Conservation (phyloP, 495 filamentous ascomycete species). For the Hypoxylon intermedium region DNA sequence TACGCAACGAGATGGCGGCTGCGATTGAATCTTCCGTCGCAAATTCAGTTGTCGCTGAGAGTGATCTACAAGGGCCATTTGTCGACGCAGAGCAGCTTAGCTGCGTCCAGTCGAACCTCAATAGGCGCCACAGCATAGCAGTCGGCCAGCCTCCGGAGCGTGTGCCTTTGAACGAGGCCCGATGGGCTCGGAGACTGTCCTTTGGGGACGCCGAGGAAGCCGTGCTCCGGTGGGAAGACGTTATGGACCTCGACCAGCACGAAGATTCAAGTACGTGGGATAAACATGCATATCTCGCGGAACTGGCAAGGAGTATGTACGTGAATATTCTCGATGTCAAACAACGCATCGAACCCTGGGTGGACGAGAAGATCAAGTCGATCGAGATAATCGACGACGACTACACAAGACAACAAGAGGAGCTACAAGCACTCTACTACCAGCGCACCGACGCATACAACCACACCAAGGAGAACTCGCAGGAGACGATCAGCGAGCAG, state of each 20-base stretch:
- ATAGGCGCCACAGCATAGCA: constrained; percentile 58
- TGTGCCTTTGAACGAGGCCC: constrained; percentile 58
- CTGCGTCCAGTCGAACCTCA: constrained; percentile 39
- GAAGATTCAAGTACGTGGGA: constrained; percentile 44
- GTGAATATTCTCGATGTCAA: constrained; percentile 56
- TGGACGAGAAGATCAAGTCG: constrained; percentile 64
- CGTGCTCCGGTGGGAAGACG: constrained; percentile 72
- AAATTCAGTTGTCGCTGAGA: constrained; percentile 54
- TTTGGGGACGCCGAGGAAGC: constrained; percentile 91
- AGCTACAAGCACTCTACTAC: constrained; percentile 71
- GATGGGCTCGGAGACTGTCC: constrained; percentile 82
- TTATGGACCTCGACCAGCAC: constrained; percentile 46
- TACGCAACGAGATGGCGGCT: constrained; percentile 30
- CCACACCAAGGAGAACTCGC: constrained; percentile 66
- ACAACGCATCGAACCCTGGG: constrained; percentile 67
- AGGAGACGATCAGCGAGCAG: constrained; percentile 72
- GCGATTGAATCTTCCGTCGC: constrained; percentile 46
- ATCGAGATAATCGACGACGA: constrained; percentile 70
- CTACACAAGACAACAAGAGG: constrained; percentile 65
- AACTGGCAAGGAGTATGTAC: constrained; percentile 68
- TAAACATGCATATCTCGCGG: constrained; percentile 47
- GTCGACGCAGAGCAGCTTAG: constrained; percentile 43
- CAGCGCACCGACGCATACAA: constrained; percentile 71
- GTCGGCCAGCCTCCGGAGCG: constrained; percentile 41
- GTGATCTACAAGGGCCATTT: constrained; percentile 50